A percentile compares a stretch with the other conserved stretches of the same genome.
These are phyloP conservation scores for Durio zibethinus DNA, from an alignment of 345 rosid species.

Conservation along the genomic window DNA sequence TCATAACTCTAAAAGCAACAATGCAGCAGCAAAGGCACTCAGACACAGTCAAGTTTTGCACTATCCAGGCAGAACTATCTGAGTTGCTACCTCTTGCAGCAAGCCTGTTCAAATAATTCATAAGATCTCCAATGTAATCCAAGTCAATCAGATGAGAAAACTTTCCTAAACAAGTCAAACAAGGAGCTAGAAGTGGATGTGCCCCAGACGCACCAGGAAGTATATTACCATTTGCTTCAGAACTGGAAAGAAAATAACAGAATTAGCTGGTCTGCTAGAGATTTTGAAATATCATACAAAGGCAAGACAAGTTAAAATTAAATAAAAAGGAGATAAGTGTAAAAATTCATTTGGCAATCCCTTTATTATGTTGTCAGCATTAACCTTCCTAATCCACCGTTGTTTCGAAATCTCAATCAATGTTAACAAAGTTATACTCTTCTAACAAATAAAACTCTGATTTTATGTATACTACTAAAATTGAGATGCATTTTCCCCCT, in stretches of 20 bases:
- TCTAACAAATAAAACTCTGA: background rate
- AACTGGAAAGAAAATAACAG: constrained; percentile 30
- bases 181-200: constrained; percentile 74
- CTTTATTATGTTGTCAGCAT: background rate
- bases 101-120: constrained; percentile 78
- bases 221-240: constrained; percentile 34
- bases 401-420: background rate
- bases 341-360: too few species aligned
- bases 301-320: background rate
- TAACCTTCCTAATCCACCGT: background rate
- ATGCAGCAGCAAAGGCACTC: constrained; percentile 86
- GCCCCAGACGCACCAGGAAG: constrained; percentile 35
- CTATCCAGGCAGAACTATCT: constrained; percentile 36
- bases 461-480: background rate
- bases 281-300: background rate
- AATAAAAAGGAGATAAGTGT: background rate
- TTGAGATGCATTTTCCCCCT: background rate
- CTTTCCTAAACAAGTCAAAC: constrained; percentile 78
- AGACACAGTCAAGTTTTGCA: constrained; percentile 46
- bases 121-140: constrained; percentile 82
- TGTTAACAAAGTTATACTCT: background rate
- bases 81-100: constrained; percentile 47
- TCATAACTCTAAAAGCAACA: constrained; percentile 91
- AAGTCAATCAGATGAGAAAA: constrained; percentile 79
- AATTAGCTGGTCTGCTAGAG: background rate